Base-by-base conservation (phyloP, 352 stramenopile species). In the Poterioochromonas sp. region DNA sequence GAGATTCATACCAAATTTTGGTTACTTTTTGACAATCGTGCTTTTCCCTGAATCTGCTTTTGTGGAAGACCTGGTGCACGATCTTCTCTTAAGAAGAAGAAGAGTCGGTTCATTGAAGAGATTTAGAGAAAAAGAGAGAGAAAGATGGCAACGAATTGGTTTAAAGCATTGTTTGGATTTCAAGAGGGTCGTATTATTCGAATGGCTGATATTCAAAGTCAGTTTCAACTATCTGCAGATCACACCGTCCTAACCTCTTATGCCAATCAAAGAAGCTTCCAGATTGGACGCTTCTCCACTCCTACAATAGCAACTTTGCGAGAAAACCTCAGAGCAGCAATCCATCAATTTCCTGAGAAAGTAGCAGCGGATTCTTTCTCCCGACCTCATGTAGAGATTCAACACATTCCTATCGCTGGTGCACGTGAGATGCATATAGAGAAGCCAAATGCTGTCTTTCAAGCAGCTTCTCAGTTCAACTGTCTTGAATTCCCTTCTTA, bases 391-490 rank as follows among this genome's bases (percentile, higher is more conserved):
- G 5, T 20, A 20, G 43, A 22, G 12, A 8, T 62, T 32, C 34
- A 8, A 18, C 60, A 69, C 26, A 69, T 69, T n/a, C 8, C n/a
- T 43, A 8, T 41, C 22, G 60, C 5, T 44, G 60, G 41, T 69
- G 35, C 41, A 1, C 11, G 39, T 39, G 5, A 11, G 32, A 76
- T 76, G n/a, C 73, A 82, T 51, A 26, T 0, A 29, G 3, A 8
- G 22, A 58, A 71, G 32, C 62, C 49, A 0, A 0, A 62, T 37
- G 69, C 26, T 32, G 8, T 76, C 18, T 81, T 83, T 51, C 79
- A 83, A 78, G 79, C 64, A n/a, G 79, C 79, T n/a, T 78, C 54
- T 43, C 76, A 81, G 32, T 79, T 81, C 35, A 82, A 82, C 44
- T 82, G 79, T 58, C 43, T 82, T 47, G 79, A 82, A 64, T 82